These are phyloP conservation scores for Euphorbia pulcherrima DNA, from an alignment of 345 rosid genomes.

Conservation along the genomic window DNA sequence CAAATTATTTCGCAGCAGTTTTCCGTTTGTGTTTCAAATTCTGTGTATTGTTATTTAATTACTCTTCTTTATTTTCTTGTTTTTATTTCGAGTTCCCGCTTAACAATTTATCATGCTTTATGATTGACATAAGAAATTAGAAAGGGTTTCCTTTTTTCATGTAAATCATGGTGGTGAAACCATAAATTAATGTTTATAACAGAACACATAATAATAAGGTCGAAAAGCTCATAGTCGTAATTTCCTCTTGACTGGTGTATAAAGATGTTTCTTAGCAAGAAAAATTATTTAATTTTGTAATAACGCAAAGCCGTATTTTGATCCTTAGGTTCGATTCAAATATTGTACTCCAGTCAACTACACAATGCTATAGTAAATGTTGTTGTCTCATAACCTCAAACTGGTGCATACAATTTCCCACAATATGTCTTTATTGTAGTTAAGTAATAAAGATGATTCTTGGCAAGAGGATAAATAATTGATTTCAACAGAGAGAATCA, in stretches of 20 bases:
- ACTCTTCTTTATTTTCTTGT: no score
- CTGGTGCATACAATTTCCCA: not conserved
- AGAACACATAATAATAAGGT: not conserved
- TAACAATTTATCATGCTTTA: not conserved
- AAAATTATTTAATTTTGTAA: not conserved
- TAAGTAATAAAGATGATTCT: not conserved
- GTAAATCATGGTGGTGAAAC: not conserved
- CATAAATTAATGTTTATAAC: not conserved
- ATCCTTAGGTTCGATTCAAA: not conserved
- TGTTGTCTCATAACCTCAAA: not conserved
- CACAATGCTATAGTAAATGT: not conserved
- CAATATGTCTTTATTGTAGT: not conserved
- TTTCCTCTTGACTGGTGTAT: no score
- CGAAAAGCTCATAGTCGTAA: not conserved
- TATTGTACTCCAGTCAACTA: not conserved
- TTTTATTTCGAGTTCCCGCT: not conserved
- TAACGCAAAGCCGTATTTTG: not conserved
- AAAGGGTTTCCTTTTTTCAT: not conserved
- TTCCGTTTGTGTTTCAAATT: not conserved
- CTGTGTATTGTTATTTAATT: not conserved
- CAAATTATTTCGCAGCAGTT: slow-evolving; percentile 5
- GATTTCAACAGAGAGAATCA: not conserved
- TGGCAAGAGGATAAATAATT: not conserved
- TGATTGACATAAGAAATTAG: not conserved
- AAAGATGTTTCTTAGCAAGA: no score